A percentile compares a stretch with the other conserved stretches of the same genome.
Evolutionary conservation across 768 basidiomycete genomes (phyloP).

Genomic region (Kondoa subrosea): DNA sequence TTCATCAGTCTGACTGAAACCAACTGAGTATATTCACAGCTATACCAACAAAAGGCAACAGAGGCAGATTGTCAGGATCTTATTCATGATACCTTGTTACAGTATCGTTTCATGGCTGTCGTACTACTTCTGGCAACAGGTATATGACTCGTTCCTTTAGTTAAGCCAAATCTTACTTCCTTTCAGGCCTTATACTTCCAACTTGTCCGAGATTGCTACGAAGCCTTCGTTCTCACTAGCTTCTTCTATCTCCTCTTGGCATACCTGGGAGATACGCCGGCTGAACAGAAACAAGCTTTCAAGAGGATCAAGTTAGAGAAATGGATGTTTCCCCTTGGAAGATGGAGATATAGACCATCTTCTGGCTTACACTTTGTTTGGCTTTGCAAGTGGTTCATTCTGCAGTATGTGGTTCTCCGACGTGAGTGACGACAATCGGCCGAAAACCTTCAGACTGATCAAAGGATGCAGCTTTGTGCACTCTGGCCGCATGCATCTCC

Average conservation of each 20-base stretch:
- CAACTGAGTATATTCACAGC: constrained; percentile 48
- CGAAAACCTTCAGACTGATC: constrained; percentile 9
- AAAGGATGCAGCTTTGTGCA: constrained; percentile 1
- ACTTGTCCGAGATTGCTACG: constrained; percentile 56
- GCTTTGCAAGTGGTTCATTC: constrained; percentile 58
- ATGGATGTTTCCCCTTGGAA: constrained; percentile 57
- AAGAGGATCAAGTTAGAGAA: constrained; percentile 39
- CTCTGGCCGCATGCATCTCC: constrained; percentile 10
- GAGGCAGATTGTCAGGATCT: constrained; percentile 47
- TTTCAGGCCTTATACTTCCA: constrained; percentile 51
- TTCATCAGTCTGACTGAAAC: background rate
- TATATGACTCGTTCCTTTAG: no score
- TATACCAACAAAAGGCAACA: constrained; percentile 39
- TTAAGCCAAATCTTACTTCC: no score
- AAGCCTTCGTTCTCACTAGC: constrained; percentile 54
- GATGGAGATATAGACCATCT: constrained; percentile 46
- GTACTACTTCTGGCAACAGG: constrained; percentile 40
- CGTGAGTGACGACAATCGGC: constrained; percentile 30
- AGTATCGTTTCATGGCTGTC: constrained; percentile 50
- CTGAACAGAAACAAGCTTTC: constrained; percentile 15
- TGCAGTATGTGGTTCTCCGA: constrained; percentile 57
- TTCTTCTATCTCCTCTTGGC: constrained; percentile 63
- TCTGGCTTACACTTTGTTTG: constrained; percentile 42
- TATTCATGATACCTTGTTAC: constrained; percentile 66
- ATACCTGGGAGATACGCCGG: constrained; percentile 40